phyloP scores from a whole-genome alignment of 345 rosid genomes.

The Toxicodendron radicans region DNA sequence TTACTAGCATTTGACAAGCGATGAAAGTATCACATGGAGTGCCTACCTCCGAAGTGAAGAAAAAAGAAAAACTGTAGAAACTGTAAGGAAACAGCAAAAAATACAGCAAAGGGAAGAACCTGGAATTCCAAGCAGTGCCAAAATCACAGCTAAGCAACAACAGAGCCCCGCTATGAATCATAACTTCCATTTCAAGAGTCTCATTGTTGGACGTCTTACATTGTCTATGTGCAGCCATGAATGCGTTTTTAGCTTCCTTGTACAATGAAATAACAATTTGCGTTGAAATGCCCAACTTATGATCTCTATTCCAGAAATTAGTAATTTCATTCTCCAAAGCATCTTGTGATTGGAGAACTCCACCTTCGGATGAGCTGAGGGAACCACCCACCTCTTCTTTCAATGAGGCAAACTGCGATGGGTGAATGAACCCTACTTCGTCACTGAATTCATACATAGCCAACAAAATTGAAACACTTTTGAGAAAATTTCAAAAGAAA shows the following conservation, averaged over 20 bases:
- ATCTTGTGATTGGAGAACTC: slow-evolving; percentile 15
- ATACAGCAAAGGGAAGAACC: slow-evolving; percentile 39
- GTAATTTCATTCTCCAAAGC: slow-evolving; percentile 15
- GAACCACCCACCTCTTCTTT: slow-evolving; percentile 33
- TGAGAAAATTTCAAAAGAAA: neutral
- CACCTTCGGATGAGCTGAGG: neutral
- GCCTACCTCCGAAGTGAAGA: neutral
- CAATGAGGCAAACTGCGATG: slow-evolving; percentile 68
- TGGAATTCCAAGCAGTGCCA: slow-evolving; percentile 87
- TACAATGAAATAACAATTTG: slow-evolving; percentile 58
- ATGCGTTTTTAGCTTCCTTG: slow-evolving; percentile 55
- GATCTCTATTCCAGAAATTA: slow-evolving; percentile 69
- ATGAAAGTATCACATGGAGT: neutral
- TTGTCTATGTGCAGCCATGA: slow-evolving; percentile 41
- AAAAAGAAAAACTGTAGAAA: neutral
- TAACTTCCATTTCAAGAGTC: slow-evolving; percentile 42
- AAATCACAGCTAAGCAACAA: slow-evolving; percentile 83
- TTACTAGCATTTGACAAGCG: neutral
- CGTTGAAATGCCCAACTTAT: slow-evolving; percentile 77
- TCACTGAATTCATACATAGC: slow-evolving; percentile 47
- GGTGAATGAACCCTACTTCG: slow-evolving; percentile 86
- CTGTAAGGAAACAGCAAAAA: neutral
- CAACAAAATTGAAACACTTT: neutral
- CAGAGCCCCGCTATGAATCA: slow-evolving; percentile 77
- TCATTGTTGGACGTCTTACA: slow-evolving; percentile 33